phyloP scores from a whole-genome alignment of 768 basidiomycete species.

The Mycena belliarum region DNA sequence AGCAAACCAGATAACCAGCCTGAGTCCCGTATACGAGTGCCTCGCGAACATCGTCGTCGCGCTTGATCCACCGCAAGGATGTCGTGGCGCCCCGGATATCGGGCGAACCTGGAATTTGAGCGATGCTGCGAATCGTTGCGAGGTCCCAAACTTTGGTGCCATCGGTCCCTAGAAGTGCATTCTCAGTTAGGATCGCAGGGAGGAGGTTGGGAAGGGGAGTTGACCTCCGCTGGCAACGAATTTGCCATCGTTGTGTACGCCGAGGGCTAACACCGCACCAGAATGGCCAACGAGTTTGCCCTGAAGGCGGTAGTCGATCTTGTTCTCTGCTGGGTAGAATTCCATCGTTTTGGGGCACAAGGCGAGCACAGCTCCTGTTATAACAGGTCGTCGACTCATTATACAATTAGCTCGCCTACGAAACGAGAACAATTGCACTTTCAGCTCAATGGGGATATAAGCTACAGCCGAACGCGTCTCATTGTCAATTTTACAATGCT shows the following conservation, averaged over 20 bases:
- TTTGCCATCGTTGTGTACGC: conserved; percentile 8
- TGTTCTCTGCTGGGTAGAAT: no score
- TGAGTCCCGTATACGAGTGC: conserved; percentile 19
- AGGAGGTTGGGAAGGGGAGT: no score
- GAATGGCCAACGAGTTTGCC: conserved; percentile 15
- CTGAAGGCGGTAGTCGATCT: conserved; percentile 1
- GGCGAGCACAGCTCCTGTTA: no score
- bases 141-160: conserved; percentile 17
- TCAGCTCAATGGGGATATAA: no score
- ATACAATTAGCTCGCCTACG: no score
- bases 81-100: conserved; percentile 15
- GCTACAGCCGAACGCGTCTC: no score
- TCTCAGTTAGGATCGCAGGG: no score
- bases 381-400: no score
- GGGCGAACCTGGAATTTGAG: background rate
- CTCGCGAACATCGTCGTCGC: conserved; percentile 17
- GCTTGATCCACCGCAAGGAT: conserved; percentile 18
- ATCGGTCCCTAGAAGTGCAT: conserved; percentile 9
- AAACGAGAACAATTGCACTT: no score
- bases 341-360: no score
- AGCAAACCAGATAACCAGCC: conserved; percentile 18
- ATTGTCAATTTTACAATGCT: no score
- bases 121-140: background rate
- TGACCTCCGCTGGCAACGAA: conserved; percentile 17
- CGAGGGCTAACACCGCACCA: conserved; percentile 6